These are phyloP conservation scores for Psidium guajava DNA, from an alignment of 345 rosid species.

Conservation along the genomic window DNA sequence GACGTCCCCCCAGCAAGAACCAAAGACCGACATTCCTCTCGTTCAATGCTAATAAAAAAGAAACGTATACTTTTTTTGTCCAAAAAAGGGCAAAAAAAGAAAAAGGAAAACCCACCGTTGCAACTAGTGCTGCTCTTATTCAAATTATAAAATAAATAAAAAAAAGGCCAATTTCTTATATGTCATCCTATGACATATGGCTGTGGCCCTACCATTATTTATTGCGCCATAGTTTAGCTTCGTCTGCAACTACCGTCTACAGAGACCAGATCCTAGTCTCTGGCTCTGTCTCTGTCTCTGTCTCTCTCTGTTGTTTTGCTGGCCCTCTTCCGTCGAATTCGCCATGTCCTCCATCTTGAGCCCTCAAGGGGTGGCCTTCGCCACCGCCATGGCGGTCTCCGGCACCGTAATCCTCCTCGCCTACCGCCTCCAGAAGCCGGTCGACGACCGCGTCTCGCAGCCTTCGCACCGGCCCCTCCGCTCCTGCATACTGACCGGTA, in stretches of 20 bases:
- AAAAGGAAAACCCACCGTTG: neutral
- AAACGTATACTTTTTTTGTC: neutral
- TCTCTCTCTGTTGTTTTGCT: neutral
- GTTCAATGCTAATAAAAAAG: no score
- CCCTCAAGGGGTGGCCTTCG: conserved; percentile 52
- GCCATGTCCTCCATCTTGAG: conserved; percentile 38
- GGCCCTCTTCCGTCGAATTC: neutral
- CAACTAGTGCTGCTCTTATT: neutral
- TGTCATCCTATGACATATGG: neutral
- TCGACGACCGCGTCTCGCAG: conserved; percentile 9
- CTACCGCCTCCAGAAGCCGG: conserved; percentile 46
- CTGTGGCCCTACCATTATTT: neutral
- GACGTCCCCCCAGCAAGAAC: neutral
- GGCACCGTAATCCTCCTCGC: conserved; percentile 68
- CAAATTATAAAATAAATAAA: neutral
- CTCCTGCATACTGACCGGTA: conserved; percentile 55
- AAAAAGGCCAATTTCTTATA: neutral
- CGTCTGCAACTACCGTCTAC: neutral
- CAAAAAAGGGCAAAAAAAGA: neutral
- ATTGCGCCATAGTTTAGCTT: neutral
- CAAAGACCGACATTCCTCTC: neutral
- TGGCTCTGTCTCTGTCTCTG: neutral
- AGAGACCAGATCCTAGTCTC: neutral
- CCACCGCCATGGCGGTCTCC: conserved; percentile 76
- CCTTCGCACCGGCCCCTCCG: conserved; percentile 19